A percentile compares a stretch with the other conserved stretches of the same genome.
Evolutionary conservation across 2,329 filamentous ascomycete genomes (phyloP).

Genomic region (Phialophora expanda): DNA sequence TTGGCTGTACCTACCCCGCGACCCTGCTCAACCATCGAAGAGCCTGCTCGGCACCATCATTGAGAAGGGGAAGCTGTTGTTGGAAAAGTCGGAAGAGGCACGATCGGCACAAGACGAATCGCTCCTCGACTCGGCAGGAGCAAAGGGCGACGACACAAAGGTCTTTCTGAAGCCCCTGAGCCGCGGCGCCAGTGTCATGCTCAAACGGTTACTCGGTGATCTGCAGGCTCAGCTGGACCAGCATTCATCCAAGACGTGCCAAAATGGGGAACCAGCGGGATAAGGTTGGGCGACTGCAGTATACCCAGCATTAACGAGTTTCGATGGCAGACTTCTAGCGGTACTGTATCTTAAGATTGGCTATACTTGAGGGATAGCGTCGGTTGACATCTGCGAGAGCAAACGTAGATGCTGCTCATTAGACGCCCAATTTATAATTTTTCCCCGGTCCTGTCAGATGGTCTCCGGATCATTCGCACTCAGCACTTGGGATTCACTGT

Average conservation of each 20-base stretch:
- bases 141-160: constrained; percentile 31
- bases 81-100: constrained; percentile 38
- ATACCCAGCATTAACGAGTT: constrained; percentile 1
- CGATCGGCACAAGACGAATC: constrained; percentile 32
- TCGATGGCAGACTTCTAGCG: background rate
- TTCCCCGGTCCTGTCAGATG: no score
- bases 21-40: constrained; percentile 14
- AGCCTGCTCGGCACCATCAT: constrained; percentile 36
- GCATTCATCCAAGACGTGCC: background rate
- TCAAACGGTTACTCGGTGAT: constrained; percentile 41
- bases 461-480: no score
- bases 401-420: no score
- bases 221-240: constrained; percentile 37
- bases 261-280: background rate
- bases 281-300: background rate
- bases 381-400: background rate
- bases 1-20: constrained; percentile 55
- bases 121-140: constrained; percentile 35
- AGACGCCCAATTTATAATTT: no score
- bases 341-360: no score
- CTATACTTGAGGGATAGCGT: background rate
- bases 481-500: no score
- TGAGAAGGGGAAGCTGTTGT: constrained; percentile 40
- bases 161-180: constrained; percentile 45
- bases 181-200: constrained; percentile 44